These are phyloP conservation scores for Eucommia ulmoides DNA, from an alignment of 257 asterid genomes.

Conservation along the genomic window DNA sequence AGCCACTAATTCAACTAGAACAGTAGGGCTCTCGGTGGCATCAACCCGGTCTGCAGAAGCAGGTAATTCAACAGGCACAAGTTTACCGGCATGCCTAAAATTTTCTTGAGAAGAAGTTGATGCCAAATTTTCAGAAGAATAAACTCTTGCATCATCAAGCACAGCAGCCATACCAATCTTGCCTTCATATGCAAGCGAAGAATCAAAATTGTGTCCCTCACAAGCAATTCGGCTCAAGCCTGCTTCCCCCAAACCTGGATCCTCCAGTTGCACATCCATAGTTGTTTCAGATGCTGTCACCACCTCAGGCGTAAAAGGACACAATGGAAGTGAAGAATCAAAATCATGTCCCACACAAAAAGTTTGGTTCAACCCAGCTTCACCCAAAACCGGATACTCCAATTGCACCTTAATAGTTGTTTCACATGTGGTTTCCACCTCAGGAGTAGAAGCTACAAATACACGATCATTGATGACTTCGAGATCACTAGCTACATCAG, in stretches of 20 bases:
- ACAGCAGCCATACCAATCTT: conserved; percentile 18
- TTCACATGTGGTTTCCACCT: conserved; percentile 21
- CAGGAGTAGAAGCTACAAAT: conserved; percentile 7
- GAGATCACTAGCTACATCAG: conserved; percentile 11
- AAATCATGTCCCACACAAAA: conserved; percentile 15
- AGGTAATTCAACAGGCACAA: conserved; percentile 26
- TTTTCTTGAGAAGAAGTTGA: conserved; percentile 19
- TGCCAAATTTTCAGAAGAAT: conserved; percentile 17
- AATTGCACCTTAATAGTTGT: conserved; percentile 13
- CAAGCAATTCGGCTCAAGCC: not conserved
- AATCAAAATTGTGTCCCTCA: not conserved
- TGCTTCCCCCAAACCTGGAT: not conserved
- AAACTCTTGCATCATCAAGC: conserved; percentile 21
- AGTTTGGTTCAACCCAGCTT: conserved; percentile 11
- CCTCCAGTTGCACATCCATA: no score
- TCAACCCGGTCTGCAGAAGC: conserved; percentile 2
- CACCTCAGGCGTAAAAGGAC: no score
- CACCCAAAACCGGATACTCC: conserved; percentile 24
- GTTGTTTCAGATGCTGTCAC: no score
- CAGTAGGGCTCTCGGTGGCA: not conserved
- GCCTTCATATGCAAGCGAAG: conserved; percentile 18
- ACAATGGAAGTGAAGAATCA: conserved; percentile 14
- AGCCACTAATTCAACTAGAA: conserved; percentile 12
- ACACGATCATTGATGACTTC: conserved; percentile 20
- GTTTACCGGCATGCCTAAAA: conserved; percentile 15